A percentile compares a stretch with the other conserved stretches of the same genome.
Conservation (phyloP, 306 rosid genomes). For the Herpetospermum pedunculosum region DNA sequence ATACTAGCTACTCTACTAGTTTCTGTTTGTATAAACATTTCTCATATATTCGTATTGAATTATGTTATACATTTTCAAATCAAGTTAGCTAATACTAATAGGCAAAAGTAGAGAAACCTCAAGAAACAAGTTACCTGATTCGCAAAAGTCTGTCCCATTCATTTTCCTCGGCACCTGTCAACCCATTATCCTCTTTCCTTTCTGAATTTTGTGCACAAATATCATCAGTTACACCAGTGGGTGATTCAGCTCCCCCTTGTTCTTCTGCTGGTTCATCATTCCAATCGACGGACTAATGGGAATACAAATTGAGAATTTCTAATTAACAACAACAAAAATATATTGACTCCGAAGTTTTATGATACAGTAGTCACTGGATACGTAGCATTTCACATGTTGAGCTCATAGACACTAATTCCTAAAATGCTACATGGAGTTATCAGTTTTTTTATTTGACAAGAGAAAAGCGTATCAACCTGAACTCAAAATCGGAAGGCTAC, state of each 20-base stretch:
- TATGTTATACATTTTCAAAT: background rate
- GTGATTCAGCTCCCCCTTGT: slow-evolving; percentile 67
- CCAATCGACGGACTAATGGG: slow-evolving; percentile 72
- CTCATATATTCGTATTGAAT: background rate
- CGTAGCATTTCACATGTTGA: background rate
- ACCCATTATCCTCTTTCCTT: slow-evolving; percentile 60
- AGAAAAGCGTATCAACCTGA: background rate
- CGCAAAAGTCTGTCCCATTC: slow-evolving; percentile 98
- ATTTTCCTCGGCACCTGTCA: slow-evolving; percentile 57
- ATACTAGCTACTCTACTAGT: background rate
- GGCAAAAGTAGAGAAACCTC: background rate
- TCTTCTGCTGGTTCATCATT: slow-evolving; percentile 92
- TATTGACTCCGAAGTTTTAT: background rate
- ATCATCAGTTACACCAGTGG: slow-evolving; percentile 51
- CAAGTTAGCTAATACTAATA: background rate
- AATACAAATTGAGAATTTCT: slow-evolving; percentile 6
- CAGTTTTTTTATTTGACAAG: background rate
- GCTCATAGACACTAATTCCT: background rate
- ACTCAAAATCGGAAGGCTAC: background rate
- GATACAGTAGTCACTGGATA: background rate
- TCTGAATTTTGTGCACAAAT: slow-evolving; percentile 43
- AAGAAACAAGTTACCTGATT: slow-evolving; percentile 37
- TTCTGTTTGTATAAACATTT: background rate
- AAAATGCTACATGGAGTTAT: background rate
- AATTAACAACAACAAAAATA: slow-evolving; percentile 1